A percentile compares a stretch with the other conserved stretches of the same genome.
These are phyloP conservation scores for Hibiscus trionum DNA, from an alignment of 345 rosid species.

Conservation along the genomic window DNA sequence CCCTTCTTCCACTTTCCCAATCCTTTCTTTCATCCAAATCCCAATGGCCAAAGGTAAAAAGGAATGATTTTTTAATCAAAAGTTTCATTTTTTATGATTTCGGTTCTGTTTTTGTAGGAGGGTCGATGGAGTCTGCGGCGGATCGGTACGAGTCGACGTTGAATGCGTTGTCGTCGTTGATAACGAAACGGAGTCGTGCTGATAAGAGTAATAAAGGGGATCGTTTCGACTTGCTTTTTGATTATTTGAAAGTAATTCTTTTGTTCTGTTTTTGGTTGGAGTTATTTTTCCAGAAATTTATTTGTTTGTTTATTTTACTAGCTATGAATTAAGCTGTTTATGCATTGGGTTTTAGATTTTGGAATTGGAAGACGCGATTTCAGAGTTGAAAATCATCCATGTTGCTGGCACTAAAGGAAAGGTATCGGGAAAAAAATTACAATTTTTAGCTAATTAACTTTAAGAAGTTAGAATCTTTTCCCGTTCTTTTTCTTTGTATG, in stretches of 20 bases:
- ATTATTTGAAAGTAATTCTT: constrained; percentile 57
- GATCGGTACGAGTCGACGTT: constrained; percentile 51
- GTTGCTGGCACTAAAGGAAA: constrained; percentile 98
- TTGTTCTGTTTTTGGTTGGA: not conserved
- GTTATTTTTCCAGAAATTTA: not conserved
- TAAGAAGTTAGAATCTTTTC: not conserved
- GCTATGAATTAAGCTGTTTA: not conserved
- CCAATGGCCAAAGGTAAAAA: too few species aligned
- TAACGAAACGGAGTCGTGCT: constrained; percentile 67
- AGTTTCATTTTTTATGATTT: not conserved
- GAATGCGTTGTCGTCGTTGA: constrained; percentile 80
- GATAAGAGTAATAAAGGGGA: constrained; percentile 62
- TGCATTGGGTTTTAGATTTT: constrained; percentile 41
- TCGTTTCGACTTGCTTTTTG: constrained; percentile 61
- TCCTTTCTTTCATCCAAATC: too few species aligned
- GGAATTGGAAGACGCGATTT: constrained; percentile 67
- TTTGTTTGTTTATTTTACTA: not conserved
- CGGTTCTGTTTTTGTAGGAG: constrained; percentile 12
- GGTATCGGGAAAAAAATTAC: constrained; percentile 26
- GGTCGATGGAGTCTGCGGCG: constrained; percentile 13
- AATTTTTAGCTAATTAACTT: not conserved
- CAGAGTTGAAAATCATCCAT: constrained; percentile 73
- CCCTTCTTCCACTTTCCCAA: too few species aligned
- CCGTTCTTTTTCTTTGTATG: not conserved
- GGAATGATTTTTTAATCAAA: too few species aligned